These are phyloP conservation scores for Annulohypoxylon truncatum DNA, from an alignment of 2,329 filamentous ascomycete genomes.

Conservation along the genomic window DNA sequence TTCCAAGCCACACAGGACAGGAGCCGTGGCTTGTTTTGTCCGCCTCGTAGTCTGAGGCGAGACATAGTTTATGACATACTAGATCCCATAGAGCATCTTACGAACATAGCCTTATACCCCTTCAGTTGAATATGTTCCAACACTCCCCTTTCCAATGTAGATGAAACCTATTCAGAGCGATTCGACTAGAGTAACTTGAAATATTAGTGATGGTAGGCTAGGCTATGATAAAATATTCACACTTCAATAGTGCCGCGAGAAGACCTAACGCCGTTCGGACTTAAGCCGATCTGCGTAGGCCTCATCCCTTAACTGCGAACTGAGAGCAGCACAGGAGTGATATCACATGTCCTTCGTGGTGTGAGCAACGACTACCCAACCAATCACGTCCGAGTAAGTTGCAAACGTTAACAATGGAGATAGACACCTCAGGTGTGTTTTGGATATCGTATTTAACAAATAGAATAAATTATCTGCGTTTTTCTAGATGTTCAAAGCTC, in stretches of 20 bases:
- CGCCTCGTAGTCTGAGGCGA: slow-evolving; percentile 15
- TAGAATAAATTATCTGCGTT: background rate
- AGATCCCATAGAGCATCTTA: slow-evolving; percentile 41
- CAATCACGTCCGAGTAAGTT: background rate
- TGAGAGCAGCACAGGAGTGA: background rate
- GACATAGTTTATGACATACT: slow-evolving; percentile 37
- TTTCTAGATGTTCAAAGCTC: background rate
- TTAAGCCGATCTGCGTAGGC: background rate
- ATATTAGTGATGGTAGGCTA: background rate
- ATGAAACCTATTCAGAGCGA: background rate
- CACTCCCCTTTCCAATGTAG: background rate
- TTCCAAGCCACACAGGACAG: slow-evolving; percentile 33
- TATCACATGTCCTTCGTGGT: background rate
- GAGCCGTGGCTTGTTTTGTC: slow-evolving; percentile 34
- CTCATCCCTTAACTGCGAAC: background rate
- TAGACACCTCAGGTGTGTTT: background rate
- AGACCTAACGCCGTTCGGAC: slow-evolving; percentile 18
- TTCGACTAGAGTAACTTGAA: background rate
- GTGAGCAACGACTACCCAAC: background rate
- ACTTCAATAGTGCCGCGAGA: background rate
- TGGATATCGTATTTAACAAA: background rate
- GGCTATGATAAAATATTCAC: background rate
- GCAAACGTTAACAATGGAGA: background rate
- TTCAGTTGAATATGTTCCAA: background rate
- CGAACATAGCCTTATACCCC: slow-evolving; percentile 39